These are phyloP conservation scores for Neodidymelliopsis sp. DNA, from an alignment of 2,329 filamentous ascomycete genomes.

Conservation along the genomic window DNA sequence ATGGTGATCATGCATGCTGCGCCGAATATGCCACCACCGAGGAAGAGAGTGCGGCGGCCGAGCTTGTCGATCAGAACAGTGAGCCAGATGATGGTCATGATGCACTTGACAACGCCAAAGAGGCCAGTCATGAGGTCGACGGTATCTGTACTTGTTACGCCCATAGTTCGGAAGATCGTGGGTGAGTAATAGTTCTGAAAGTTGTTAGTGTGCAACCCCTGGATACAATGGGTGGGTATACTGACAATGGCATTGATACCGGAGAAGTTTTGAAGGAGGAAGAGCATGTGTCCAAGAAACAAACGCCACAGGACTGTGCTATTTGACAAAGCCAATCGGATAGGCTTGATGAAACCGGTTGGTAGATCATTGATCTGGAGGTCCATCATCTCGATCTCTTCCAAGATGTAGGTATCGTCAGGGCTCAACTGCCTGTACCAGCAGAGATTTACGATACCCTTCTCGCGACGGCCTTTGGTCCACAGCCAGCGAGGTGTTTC, in stretches of 20 bases:
- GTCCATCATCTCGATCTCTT: slow-evolving; percentile 76
- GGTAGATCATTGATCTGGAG: slow-evolving; percentile 74
- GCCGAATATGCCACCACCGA: slow-evolving; percentile 69
- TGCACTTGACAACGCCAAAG: slow-evolving; percentile 75
- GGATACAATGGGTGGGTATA: fast-evolving
- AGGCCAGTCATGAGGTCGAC: slow-evolving; percentile 75
- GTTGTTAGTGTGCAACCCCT: not conserved
- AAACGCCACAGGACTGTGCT: slow-evolving; percentile 72
- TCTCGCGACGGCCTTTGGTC: slow-evolving; percentile 50
- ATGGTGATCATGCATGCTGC: slow-evolving; percentile 71
- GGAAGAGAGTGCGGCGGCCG: slow-evolving; percentile 68
- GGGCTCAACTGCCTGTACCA: slow-evolving; percentile 69
- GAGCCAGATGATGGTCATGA: slow-evolving; percentile 72
- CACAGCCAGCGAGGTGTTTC: slow-evolving; percentile 57
- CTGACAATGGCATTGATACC: slow-evolving; percentile 72
- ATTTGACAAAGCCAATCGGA: slow-evolving; percentile 33
- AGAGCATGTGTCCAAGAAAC: slow-evolving; percentile 76
- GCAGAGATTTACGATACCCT: slow-evolving; percentile 57
- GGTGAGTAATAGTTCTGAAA: slow-evolving; percentile 73
- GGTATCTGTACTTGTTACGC: slow-evolving; percentile 66
- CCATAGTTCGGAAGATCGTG: slow-evolving; percentile 71
- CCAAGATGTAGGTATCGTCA: slow-evolving; percentile 72
- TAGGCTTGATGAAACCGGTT: slow-evolving; percentile 73
- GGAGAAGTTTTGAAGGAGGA: slow-evolving; percentile 79
- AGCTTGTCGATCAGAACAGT: slow-evolving; percentile 72